These are phyloP conservation scores for Knufia fluminis DNA, from an alignment of 2,329 filamentous ascomycete species.

Conservation along the genomic window DNA sequence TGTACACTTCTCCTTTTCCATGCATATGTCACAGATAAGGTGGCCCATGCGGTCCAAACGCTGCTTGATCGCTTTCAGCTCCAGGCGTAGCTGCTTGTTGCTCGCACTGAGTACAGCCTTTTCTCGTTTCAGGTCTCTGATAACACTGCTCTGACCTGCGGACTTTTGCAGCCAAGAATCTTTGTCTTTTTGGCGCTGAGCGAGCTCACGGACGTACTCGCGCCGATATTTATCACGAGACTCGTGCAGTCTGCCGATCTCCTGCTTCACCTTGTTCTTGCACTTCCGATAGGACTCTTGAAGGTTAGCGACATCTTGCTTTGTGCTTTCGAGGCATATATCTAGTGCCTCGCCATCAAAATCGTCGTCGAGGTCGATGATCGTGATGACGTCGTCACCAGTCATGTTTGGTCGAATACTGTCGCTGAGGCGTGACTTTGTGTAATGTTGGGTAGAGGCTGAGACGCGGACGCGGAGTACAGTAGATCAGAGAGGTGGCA, in stretches of 20 bases:
- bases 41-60: background rate
- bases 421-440: background rate
- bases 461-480: background rate
- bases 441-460: background rate
- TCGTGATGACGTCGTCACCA: background rate
- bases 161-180: background rate
- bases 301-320: slow-evolving; percentile 3
- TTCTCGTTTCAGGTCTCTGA: slow-evolving; percentile 1
- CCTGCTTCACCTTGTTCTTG: slow-evolving; percentile 3
- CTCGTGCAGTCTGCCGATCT: background rate
- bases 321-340: slow-evolving; percentile 1
- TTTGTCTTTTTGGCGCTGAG: slow-evolving; percentile 4
- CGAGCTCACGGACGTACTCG: background rate
- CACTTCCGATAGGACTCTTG: slow-evolving; percentile 3
- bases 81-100: background rate
- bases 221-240: background rate
- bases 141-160: background rate
- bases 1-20: background rate
- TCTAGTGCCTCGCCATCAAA: slow-evolving; percentile 2
- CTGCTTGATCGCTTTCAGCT: slow-evolving; percentile 4
- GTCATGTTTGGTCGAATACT: slow-evolving; percentile 3
- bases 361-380: background rate
- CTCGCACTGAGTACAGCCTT: slow-evolving; percentile 3
- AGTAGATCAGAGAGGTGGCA: background rate
- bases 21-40: slow-evolving; percentile 6